phyloP scores from a whole-genome alignment of 805 yeast species.

The Sugiyamaella marilandica region DNA sequence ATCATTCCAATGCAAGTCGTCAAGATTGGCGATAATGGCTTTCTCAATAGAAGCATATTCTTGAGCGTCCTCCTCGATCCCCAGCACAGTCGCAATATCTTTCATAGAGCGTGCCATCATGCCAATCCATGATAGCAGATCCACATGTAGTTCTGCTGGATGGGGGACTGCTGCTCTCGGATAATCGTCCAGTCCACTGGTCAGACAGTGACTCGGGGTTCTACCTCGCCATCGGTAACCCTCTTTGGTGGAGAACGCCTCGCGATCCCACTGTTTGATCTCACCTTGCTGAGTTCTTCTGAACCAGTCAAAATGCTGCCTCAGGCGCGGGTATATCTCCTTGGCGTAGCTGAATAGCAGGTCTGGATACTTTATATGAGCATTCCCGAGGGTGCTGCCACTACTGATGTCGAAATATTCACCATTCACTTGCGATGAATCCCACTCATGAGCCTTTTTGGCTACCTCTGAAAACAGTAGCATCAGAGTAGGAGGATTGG shows the following conservation, averaged over 20 bases:
- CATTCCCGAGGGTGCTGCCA: slow-evolving; percentile 32
- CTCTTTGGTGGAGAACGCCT: slow-evolving; percentile 46
- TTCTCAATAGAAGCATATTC: slow-evolving; percentile 49
- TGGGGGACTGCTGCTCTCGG: slow-evolving; percentile 82
- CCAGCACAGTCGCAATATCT: slow-evolving; percentile 61
- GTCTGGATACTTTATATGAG: slow-evolving; percentile 52
- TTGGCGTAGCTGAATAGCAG: slow-evolving; percentile 35
- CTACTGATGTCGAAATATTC: neutral
- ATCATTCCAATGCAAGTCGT: slow-evolving; percentile 75
- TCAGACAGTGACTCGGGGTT: slow-evolving; percentile 75
- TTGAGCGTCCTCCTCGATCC: slow-evolving; percentile 52
- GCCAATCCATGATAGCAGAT: slow-evolving; percentile 88
- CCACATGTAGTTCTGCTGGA: slow-evolving; percentile 85
- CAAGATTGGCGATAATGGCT: slow-evolving; percentile 59
- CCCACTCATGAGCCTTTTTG: slow-evolving; percentile 34
- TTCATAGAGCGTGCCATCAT: slow-evolving; percentile 82
- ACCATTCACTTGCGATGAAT: neutral
- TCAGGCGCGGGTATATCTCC: slow-evolving; percentile 68
- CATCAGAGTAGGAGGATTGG: slow-evolving; percentile 93
- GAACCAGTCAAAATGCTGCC: slow-evolving; percentile 80
- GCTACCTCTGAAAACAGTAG: slow-evolving; percentile 47
- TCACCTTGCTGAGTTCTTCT: slow-evolving; percentile 75
- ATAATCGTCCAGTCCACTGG: slow-evolving; percentile 93
- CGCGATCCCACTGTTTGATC: slow-evolving; percentile 63
- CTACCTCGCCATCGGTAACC: slow-evolving; percentile 94